Evolutionary conservation across 495 filamentous ascomycete species (phyloP), one percentile per base, ranked within the genome.

Genomic region (Lasiosphaeriaceae sp.): DNA sequence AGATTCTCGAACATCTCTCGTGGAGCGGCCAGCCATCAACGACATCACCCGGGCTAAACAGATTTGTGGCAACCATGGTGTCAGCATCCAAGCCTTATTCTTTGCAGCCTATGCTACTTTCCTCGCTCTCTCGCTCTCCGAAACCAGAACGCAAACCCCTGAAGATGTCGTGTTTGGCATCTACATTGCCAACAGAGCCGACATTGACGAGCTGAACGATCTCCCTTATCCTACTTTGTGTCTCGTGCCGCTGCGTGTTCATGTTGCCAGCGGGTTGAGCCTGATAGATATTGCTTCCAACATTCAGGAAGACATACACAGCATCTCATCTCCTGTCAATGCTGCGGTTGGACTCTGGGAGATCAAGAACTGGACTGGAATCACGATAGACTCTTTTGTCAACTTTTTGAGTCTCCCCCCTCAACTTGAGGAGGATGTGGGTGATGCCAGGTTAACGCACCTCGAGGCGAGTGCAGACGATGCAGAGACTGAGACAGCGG

Each of bases 321-420:
- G 59, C 7, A 75, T 81, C 26, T 67, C 71, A 0, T 60, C 55
- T 5, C 60, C 65, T 0, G 60, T 57, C 2, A 72, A 74, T 54
- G 54, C 66, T 3, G 65, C 64, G 6, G 77, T 69, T 11, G 70
- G 74, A 14, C 57, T 80, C 2, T 80, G 78, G 78, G 78, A 81
- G 58, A 69, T 81, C 12, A 59, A 70, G 41, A 58, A 69, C 11
- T 79, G 78, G 76, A 80, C 77, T 8, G 77, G 77, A 0, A 45
- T 80, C 19, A 59, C 57, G 50, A 64, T 80, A 5, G 68, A 78
- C 53, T 72, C 71, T 6, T 82, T 78, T 66, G 81, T 85, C 45
- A 86, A 86, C 59, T 84, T 85, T 49, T 62, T 86, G 23, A 70
- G 68, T 50, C 56, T 70, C 6, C 73, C 75, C 11, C 4, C 23